A percentile compares a stretch with the other conserved stretches of the same genome.
Evolutionary conservation across 2,329 filamentous ascomycete genomes (phyloP).

Genomic region (Ophiosphaerella korrae): DNA sequence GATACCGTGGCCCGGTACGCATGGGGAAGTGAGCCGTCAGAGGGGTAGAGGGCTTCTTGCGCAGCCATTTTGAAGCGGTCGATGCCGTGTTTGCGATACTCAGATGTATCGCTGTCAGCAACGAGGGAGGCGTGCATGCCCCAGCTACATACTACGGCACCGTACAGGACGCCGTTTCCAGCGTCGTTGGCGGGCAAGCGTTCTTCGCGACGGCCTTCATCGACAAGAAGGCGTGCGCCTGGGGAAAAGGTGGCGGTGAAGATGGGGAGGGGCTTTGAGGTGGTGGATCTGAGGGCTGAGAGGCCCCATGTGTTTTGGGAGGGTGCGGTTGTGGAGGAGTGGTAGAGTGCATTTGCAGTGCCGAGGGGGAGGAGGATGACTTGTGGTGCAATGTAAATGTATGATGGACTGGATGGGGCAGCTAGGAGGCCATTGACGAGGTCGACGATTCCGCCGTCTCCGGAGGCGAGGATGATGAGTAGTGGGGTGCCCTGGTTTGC

Average conservation of each 20-base stretch:
- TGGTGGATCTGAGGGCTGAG: constrained; percentile 42
- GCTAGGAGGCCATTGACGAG: constrained; percentile 70
- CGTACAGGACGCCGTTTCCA: constrained; percentile 56
- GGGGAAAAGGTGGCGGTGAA: constrained; percentile 54
- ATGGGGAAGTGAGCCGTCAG: constrained; percentile 59
- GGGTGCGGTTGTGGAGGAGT: constrained; percentile 51
- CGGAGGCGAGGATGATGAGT: constrained; percentile 76
- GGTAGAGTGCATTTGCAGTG: constrained; percentile 56
- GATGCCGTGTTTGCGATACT: constrained; percentile 76
- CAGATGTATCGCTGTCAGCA: constrained; percentile 84
- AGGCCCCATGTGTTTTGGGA: constrained; percentile 50
- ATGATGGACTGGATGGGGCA: constrained; percentile 26
- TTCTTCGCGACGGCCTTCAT: constrained; percentile 53
- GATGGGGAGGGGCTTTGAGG: constrained; percentile 47
- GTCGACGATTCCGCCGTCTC: constrained; percentile 86
- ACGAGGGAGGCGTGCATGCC: constrained; percentile 88
- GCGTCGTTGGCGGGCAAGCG: constrained; percentile 27
- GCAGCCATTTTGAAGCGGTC: constrained; percentile 87
- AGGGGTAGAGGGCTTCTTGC: constrained; percentile 69
- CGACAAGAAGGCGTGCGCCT: constrained; percentile 48
- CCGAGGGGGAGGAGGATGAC: constrained; percentile 61
- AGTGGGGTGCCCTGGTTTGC: constrained; percentile 52
- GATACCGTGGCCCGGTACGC: constrained; percentile 61
- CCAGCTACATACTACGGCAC: constrained; percentile 87
- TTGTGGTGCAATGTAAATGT: constrained; percentile 56